Conservation (phyloP, 257 asterid species). For the Nicotiana obtusifolia region DNA sequence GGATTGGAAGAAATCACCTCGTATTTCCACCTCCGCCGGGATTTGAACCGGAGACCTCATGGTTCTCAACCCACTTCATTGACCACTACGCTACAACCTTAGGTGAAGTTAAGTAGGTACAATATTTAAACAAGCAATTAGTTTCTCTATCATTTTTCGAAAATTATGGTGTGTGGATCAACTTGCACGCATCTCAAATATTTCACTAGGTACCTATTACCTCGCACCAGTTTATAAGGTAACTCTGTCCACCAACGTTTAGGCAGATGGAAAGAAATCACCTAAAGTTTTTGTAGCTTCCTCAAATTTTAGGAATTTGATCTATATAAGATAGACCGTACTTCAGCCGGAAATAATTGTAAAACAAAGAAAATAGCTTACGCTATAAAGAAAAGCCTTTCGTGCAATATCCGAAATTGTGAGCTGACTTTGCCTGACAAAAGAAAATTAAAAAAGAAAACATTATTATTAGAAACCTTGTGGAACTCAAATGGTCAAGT, state of each 20-base stretch:
- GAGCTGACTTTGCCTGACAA: conserved; percentile 80
- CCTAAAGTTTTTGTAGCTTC: neutral
- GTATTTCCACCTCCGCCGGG: too few species aligned
- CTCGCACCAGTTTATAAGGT: neutral
- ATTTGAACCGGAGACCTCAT: too few species aligned
- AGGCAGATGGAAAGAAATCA: neutral
- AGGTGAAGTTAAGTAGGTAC: too few species aligned
- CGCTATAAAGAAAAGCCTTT: conserved; percentile 98
- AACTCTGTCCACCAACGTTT: neutral
- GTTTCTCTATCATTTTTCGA: neutral
- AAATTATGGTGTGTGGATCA: neutral
- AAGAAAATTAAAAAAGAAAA: conserved; percentile 21
- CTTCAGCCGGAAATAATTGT: neutral
- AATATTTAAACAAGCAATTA: neutral
- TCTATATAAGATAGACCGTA: neutral
- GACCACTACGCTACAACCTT: too few species aligned
- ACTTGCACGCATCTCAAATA: neutral
- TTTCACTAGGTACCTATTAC: neutral
- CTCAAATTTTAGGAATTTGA: neutral
- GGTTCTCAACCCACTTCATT: too few species aligned
- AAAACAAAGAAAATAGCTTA: conserved; percentile 29
- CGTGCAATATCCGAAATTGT: conserved; percentile 96
- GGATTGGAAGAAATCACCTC: too few species aligned
- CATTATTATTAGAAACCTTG: conserved; percentile 12
- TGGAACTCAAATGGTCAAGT: neutral